Evolutionary conservation across 345 rosid genomes (phyloP), one percentile per base, ranked within the genome.

Genomic region (Pseudoturritis turrita): DNA sequence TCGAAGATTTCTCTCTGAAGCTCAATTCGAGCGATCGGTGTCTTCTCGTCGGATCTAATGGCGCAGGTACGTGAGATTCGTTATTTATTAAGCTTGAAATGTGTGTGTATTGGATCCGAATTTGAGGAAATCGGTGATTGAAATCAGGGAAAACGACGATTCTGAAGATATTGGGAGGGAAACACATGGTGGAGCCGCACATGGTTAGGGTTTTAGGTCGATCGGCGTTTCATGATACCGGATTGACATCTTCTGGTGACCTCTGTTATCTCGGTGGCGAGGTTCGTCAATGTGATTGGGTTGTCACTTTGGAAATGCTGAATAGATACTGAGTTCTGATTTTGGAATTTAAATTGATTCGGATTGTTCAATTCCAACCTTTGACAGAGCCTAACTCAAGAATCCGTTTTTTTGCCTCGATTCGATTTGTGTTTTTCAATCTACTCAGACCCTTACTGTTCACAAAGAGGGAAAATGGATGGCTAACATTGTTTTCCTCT

Each of bases 21-120:
- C 84, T 95, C 54, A 75, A 80, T 53, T 80, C 87, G 2, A 87
- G 89, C 55, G 87, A 95, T 10, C 89, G 97, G 61, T 88, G 96
- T 75, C 96, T 95, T 77, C 97, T 89, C 75, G 96, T 95, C 47
- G 99, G 99, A 83, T 91, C 99, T 70, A 95, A 95, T 49, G 99
- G 97, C 66, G 99, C 97, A 2, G 99, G 99, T 91, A 29, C 4
- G 81, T 75, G 25, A 12, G 10, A 58, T 15, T 10, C 19, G 3
- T 29, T 10, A 1, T 33, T 14, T 51, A 0, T 18, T 3, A 15
- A 13, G 10, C 21, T 62, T 13, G 1, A 53, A 46, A 49, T 58
- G 40, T 44, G 19, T 6, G 0, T 56, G 29, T 37, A 2, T 49
- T 2, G 18, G 62, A 58, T 71, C 57, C 29, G 50, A 21, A 10